Percentiles rank a stretch among this genome's conserved stretches.
Evolutionary conservation across 768 basidiomycete species (phyloP).

Genomic region (Suillus bovinus): DNA sequence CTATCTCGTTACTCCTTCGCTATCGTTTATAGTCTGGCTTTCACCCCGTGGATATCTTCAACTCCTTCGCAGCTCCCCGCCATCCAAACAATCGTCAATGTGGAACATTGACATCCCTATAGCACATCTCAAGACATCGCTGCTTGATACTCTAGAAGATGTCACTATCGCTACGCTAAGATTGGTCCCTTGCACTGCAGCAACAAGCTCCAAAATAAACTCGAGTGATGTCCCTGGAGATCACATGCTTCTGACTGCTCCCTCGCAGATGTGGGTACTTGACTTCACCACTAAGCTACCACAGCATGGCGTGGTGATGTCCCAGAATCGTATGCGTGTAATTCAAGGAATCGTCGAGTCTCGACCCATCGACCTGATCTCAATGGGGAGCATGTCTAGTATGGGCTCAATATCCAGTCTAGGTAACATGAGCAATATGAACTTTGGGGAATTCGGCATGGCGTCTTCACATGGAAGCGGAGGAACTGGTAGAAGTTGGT

Average conservation of each 20-base stretch:
- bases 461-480: conserved; percentile 21
- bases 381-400: conserved; percentile 23
- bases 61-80: conserved; percentile 44
- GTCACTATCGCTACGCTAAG: conserved; percentile 56
- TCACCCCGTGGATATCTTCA: conserved; percentile 71
- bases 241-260: conserved; percentile 22
- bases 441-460: conserved; percentile 24
- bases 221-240: conserved; percentile 24
- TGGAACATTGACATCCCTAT: conserved; percentile 54
- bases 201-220: conserved; percentile 9
- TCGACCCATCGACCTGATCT: background rate
- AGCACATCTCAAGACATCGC: conserved; percentile 44
- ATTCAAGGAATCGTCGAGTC: conserved; percentile 63
- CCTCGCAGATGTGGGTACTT: conserved; percentile 57
- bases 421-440: conserved; percentile 29
- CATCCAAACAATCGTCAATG: conserved; percentile 14
- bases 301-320: conserved; percentile 62
- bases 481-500: conserved; percentile 22
- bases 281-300: conserved; percentile 65
- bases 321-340: conserved; percentile 70
- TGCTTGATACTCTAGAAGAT: conserved; percentile 46
- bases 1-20: conserved; percentile 63
- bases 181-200: conserved; percentile 34
- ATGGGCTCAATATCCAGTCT: conserved; percentile 27
- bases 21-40: conserved; percentile 71